Evolutionary conservation across 257 asterid species (phyloP).

Genomic region (Salvia miltiorrhiza): DNA sequence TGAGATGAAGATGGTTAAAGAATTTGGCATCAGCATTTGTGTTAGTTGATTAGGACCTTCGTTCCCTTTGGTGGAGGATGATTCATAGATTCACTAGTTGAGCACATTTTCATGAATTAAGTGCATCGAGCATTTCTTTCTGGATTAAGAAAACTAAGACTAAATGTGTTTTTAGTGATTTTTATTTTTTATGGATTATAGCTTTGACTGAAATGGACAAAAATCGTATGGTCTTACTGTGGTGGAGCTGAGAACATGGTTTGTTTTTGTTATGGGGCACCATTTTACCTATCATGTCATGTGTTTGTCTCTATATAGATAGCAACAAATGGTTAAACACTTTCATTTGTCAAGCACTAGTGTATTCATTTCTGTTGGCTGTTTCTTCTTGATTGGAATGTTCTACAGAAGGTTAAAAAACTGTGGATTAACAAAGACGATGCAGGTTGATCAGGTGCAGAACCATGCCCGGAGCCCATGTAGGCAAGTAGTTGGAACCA

Average conservation of each 20-base stretch:
- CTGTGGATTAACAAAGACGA: background rate
- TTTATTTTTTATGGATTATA: slow-evolving; percentile 14
- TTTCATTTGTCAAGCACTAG: slow-evolving; percentile 17
- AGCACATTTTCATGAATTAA: background rate
- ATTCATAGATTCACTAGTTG: background rate
- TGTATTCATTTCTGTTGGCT: background rate
- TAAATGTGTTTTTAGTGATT: slow-evolving; percentile 15
- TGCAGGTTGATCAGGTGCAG: slow-evolving; percentile 59
- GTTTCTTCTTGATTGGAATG: slow-evolving; percentile 11
- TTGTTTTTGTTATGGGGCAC: slow-evolving; percentile 49
- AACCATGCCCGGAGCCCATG: slow-evolving; percentile 39
- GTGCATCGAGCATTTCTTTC: background rate
- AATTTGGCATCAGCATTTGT: slow-evolving; percentile 1
- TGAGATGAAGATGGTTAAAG: background rate
- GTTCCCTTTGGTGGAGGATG: slow-evolving; percentile 8
- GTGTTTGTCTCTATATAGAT: slow-evolving; percentile 31
- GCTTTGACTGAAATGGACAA: slow-evolving; percentile 36
- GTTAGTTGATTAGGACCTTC: slow-evolving; percentile 7
- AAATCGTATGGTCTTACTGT: slow-evolving; percentile 21
- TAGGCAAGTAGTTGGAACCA: slow-evolving; percentile 32
- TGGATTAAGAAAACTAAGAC: background rate
- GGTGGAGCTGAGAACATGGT: slow-evolving; percentile 35
- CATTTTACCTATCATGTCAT: slow-evolving; percentile 50
- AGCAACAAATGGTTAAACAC: background rate
- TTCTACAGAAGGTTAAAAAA: background rate